Evolutionary conservation across 768 basidiomycete species (phyloP), one percentile per base, ranked within the genome.

Genomic region (Mycena polygramma): DNA sequence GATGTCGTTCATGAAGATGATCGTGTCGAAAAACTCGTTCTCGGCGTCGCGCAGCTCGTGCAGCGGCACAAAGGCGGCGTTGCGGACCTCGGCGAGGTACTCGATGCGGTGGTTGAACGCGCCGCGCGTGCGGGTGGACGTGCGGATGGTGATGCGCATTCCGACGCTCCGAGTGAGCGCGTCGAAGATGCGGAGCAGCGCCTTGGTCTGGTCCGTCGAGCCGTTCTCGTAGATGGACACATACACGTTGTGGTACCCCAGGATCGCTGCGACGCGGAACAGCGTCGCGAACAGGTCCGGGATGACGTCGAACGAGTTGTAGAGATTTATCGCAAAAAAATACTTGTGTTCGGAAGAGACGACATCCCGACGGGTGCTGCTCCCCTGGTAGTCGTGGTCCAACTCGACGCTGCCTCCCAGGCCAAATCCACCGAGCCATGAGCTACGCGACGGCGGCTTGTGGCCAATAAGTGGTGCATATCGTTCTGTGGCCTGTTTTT

Each of bases 1-100:
- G 81, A 99, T 92, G 81, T 99, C 98, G 88, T 99, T 99, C 96
- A 99, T 99, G 87, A 99, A 99, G 69, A 99, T 85, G 83, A 99
- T 94, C 45, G 92, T 90, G 83, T 99, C 97, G 74, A 99, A 99
- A 75, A 94, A 92, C 82, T 99, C 97, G 78, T 93, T 93, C 78
- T 96, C 91, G 30, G 92, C 83, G 78, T 98, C 97, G 48, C 98
- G 88, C 45, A 98, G 88, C 77, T 99, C 98, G 82, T 97, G 94
- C 26, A 99, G 85, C 1, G 98, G 98, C 2, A 94, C 96, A 79
- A 99, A 94, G 17, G 98, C 98, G 35, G 95, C 92, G 80, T 99
- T 99, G 69, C 98, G 94, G n/a, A 99, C 97, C 78, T 99, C 97
- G n/a, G 98, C 98, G 61, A 99, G 92, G 83, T 99, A 99, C 81